phyloP scores from a whole-genome alignment of 2,329 filamentous ascomycete genomes.

The Scolecobasidium constrictum region DNA sequence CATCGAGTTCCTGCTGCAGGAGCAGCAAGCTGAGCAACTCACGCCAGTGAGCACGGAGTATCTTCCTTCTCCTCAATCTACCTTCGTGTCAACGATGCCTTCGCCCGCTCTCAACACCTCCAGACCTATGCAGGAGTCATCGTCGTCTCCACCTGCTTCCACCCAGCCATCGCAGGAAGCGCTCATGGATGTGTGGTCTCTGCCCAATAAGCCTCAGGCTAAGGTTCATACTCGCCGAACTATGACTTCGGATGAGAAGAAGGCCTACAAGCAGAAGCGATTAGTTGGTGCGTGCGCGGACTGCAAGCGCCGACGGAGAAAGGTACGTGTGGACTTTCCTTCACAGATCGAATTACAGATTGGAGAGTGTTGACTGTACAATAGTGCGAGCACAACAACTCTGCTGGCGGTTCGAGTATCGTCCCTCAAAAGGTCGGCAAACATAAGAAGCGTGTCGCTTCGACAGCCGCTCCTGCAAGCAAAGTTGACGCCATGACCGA shows the following conservation, averaged over 20 bases:
- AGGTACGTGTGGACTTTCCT: neutral
- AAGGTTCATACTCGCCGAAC: constrained; percentile 9
- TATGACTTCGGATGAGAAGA: constrained; percentile 11
- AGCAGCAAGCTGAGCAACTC: constrained; percentile 18
- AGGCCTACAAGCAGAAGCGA: constrained; percentile 11
- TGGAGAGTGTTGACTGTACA: too few relatives aligned
- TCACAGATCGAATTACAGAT: too few relatives aligned
- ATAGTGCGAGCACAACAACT: neutral
- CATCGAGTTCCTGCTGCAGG: constrained; percentile 26
- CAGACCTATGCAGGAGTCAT: neutral
- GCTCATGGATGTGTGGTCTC: constrained; percentile 9
- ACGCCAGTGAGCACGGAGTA: constrained; percentile 7
- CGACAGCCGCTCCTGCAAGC: too few relatives aligned
- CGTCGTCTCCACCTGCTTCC: neutral
- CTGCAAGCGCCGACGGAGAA: constrained; percentile 11
- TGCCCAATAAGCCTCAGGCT: constrained; percentile 8
- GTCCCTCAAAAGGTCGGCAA: neutral
- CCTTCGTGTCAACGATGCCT: constrained; percentile 5
- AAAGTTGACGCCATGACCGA: too few relatives aligned
- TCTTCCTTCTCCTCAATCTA: constrained; percentile 10
- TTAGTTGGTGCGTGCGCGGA: constrained; percentile 11
- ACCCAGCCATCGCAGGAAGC: constrained; percentile 8
- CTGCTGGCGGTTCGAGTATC: neutral
- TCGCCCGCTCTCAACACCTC: constrained; percentile 1
- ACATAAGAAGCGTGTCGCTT: neutral